These are phyloP conservation scores for Cudoniella acicularis DNA, from an alignment of 495 filamentous ascomycete species.

Conservation along the genomic window DNA sequence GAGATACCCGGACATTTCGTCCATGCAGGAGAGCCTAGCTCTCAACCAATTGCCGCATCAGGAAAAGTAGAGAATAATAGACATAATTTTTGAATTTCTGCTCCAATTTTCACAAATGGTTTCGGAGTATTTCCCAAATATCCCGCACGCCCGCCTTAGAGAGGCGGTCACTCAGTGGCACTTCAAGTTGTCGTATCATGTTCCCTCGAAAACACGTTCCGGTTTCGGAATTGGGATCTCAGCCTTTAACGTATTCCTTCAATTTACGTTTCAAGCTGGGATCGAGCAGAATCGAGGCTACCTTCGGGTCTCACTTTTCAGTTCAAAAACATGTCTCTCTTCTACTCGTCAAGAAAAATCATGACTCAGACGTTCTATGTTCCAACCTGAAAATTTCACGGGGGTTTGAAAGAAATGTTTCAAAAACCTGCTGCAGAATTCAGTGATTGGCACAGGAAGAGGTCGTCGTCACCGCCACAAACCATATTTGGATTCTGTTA, in stretches of 20 bases:
- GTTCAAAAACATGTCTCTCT: not conserved
- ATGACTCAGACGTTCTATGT: not conserved
- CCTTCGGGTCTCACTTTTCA: not conserved
- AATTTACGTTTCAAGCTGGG: not conserved
- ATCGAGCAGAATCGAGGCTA: not conserved
- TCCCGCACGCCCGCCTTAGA: no score
- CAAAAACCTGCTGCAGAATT: not conserved
- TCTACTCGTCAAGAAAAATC: not conserved
- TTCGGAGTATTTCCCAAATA: not conserved
- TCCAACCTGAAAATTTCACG: not conserved
- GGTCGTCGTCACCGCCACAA: constrained; percentile 7
- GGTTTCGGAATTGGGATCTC: not conserved
- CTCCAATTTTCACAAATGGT: not conserved
- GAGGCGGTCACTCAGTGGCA: no score
- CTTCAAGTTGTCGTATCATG: not conserved
- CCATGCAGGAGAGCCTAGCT: not conserved
- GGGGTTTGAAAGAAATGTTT: not conserved
- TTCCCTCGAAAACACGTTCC: not conserved
- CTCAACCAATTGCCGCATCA: not conserved
- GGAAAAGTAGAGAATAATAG: constrained; percentile 8
- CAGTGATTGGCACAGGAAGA: not conserved
- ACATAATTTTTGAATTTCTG: constrained; percentile 1
- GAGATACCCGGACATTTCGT: constrained; percentile 8
- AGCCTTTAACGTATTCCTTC: not conserved
- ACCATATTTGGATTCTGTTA: constrained; percentile 5